Percentiles rank a stretch among this genome's conserved stretches.
These are phyloP conservation scores for Sclerotinia minor DNA, from an alignment of 2,329 filamentous ascomycete species.

Conservation along the genomic window DNA sequence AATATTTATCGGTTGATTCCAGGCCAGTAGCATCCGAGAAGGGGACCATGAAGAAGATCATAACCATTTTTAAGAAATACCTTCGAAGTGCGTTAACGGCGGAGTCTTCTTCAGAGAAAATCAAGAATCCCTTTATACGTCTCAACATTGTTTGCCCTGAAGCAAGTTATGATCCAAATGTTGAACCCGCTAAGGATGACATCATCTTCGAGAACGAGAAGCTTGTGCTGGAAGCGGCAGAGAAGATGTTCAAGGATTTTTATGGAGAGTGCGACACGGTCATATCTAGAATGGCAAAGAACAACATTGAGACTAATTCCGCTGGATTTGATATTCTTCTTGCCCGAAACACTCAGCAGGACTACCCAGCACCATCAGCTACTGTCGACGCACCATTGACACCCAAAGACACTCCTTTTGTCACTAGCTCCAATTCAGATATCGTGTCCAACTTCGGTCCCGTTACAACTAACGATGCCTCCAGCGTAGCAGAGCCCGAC, in stretches of 20 bases:
- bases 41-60: slow-evolving; percentile 61
- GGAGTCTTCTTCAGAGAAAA: slow-evolving; percentile 33
- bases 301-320: slow-evolving; percentile 1
- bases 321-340: slow-evolving; percentile 36
- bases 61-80: slow-evolving; percentile 53
- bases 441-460: background rate
- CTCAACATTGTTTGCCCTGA: slow-evolving; percentile 63
- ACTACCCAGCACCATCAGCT: background rate
- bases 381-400: background rate
- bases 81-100: slow-evolving; percentile 44
- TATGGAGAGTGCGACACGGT: slow-evolving; percentile 32
- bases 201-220: slow-evolving; percentile 63
- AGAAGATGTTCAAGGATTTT: slow-evolving; percentile 36
- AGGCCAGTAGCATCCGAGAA: slow-evolving; percentile 59
- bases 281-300: background rate
- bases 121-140: slow-evolving; percentile 60
- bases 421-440: background rate
- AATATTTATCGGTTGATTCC: slow-evolving; percentile 68
- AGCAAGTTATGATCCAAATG: slow-evolving; percentile 68
- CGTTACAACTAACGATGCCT: background rate
- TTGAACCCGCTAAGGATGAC: slow-evolving; percentile 71
- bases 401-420: background rate
- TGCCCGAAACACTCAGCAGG: slow-evolving; percentile 29
- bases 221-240: slow-evolving; percentile 44
- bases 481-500: background rate